Conservation (phyloP, 2,329 filamentous ascomycete species). For the Aureobasidium sp. region DNA sequence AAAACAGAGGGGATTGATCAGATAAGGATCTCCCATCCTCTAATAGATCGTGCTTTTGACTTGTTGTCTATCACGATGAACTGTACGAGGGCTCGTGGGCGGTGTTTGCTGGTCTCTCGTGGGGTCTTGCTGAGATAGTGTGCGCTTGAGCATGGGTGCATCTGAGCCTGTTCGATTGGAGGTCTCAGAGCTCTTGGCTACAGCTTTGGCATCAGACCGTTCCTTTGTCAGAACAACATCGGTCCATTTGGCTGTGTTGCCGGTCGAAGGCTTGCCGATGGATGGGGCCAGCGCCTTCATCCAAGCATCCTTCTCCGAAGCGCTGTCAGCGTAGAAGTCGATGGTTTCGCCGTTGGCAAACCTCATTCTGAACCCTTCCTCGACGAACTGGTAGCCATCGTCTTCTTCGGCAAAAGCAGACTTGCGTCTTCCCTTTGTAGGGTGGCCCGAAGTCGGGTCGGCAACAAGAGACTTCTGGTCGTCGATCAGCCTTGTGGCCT, state of each 20-base stretch:
- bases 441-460: slow-evolving; percentile 66
- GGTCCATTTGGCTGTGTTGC: slow-evolving; percentile 50
- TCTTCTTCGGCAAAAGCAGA: slow-evolving; percentile 97
- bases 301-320: slow-evolving; percentile 85
- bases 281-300: slow-evolving; percentile 78
- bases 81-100: slow-evolving; percentile 26
- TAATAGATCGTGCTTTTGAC: slow-evolving; percentile 36
- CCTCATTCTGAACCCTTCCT: slow-evolving; percentile 96
- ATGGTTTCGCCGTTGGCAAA: slow-evolving; percentile 98
- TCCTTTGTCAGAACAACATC: slow-evolving; percentile 46
- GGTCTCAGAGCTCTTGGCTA: not conserved
- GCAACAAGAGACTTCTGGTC: slow-evolving; percentile 78
- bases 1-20: not conserved
- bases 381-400: slow-evolving; percentile 99
- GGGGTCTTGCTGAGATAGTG: slow-evolving; percentile 18
- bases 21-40: not conserved
- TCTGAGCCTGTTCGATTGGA: slow-evolving; percentile 22
- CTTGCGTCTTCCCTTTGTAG: slow-evolving; percentile 62
- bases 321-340: slow-evolving; percentile 92
- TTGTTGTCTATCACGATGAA: slow-evolving; percentile 27
- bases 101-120: slow-evolving; percentile 27
- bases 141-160: slow-evolving; percentile 19
- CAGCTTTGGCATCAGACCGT: slow-evolving; percentile 17
- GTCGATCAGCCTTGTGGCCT: slow-evolving; percentile 88
- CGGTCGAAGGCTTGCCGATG: slow-evolving; percentile 50